A percentile compares a stretch with the other conserved stretches of the same genome.
These are phyloP conservation scores for Datura wrightii DNA, from an alignment of 257 asterid species.

Conservation along the genomic window DNA sequence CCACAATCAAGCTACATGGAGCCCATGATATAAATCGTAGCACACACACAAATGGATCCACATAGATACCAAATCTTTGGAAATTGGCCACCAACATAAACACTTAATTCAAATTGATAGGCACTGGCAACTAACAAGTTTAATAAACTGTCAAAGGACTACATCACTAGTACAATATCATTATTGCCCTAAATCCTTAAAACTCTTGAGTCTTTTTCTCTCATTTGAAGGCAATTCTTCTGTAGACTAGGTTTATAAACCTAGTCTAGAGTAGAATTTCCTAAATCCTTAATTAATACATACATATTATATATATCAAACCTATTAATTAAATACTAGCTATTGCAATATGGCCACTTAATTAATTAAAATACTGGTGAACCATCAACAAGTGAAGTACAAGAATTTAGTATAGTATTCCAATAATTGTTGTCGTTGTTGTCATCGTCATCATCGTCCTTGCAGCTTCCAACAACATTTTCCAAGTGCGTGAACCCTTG, in stretches of 20 bases:
- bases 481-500: neutral
- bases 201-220: neutral
- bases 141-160: neutral
- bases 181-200: neutral
- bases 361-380: constrained; percentile 22
- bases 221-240: neutral
- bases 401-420: constrained; percentile 17
- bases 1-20: neutral
- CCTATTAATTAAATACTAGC: neutral
- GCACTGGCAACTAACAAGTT: neutral
- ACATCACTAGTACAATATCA: neutral
- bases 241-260: neutral
- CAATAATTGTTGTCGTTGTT: constrained; percentile 6
- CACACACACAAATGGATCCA: neutral
- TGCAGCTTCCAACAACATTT: neutral
- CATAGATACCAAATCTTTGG: no score
- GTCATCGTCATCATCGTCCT: neutral
- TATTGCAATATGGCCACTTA: neutral
- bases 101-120: neutral
- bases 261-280: constrained; percentile 28
- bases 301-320: neutral
- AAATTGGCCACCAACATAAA: neutral
- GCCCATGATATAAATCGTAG: neutral
- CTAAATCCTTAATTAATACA: neutral
- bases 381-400: constrained; percentile 20